Conservation (phyloP, 2,329 filamentous ascomycete genomes). For the Beauveria scarabaeidicola region DNA sequence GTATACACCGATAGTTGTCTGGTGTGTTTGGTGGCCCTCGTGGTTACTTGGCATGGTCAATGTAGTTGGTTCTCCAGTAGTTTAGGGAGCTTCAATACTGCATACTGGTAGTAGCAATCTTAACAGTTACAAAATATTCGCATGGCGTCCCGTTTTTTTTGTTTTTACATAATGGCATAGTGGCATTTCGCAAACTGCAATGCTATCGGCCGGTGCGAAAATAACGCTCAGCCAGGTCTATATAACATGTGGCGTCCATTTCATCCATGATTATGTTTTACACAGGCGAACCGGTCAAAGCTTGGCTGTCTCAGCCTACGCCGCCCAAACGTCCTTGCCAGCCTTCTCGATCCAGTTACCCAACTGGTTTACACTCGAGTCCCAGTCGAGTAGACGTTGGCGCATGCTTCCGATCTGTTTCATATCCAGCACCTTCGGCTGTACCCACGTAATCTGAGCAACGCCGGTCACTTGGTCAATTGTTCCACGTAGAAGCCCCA, state of each 20-base stretch:
- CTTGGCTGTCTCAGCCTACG: slow-evolving; percentile 35
- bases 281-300: background rate
- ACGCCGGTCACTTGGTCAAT: slow-evolving; percentile 96
- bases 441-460: slow-evolving; percentile 95
- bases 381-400: slow-evolving; percentile 82
- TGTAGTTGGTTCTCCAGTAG: slow-evolving; percentile 33
- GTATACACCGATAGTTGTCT: slow-evolving; percentile 84
- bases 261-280: background rate
- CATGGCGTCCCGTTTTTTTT: background rate
- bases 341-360: slow-evolving; percentile 95
- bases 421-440: slow-evolving; percentile 95
- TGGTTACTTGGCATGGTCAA: slow-evolving; percentile 63
- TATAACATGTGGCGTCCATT: background rate
- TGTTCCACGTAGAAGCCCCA: slow-evolving; percentile 80
- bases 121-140: background rate
- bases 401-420: slow-evolving; percentile 92
- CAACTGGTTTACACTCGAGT: slow-evolving; percentile 87
- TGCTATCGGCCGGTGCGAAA: background rate
- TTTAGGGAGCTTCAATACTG: background rate
- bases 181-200: background rate
- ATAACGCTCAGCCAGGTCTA: background rate
- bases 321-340: slow-evolving; percentile 93
- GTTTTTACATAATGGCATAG: slow-evolving; percentile 1
- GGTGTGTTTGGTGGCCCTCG: slow-evolving; percentile 92
- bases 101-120: background rate